Base-by-base conservation (phyloP, 768 basidiomycete species). In the Podaxis carcinomalis region DNA sequence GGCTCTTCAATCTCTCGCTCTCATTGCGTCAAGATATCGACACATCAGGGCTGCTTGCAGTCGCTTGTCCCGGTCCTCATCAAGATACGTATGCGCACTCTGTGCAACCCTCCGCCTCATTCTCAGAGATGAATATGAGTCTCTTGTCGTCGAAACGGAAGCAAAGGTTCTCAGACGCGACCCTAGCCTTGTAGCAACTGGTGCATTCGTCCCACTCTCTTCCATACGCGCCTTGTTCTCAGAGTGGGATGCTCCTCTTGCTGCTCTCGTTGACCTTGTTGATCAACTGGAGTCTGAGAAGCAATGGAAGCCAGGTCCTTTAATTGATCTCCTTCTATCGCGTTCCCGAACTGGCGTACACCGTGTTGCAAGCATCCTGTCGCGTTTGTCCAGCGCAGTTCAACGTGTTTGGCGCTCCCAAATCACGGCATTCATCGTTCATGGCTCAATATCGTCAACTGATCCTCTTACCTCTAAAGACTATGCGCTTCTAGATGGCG, bases 171-270 rank as follows among this genome's bases (percentile, higher is more conserved):
- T 97, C 39, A 78, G 76, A 39, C 85, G 89, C 50, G 93, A 95
- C 69, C 78, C 88, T 13, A 81, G 77, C 55, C 80, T 94, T 25
- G 93, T 95, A 36, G 89, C 84, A n/a, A 81, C 81, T 59, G 86
- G 86, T 7, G 88, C 89, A 3, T 94, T 90, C 69, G 93, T 97
- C 4, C 93, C 94, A 3, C 77, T 97, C 35, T 91, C 94, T 0
- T 87, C 88, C 5, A 74, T 97, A 62, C 85, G 90, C 56, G 91
- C 95, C 10, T 84, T 82, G 16, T 95, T 96, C 71, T 83, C 90
- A 5, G 84, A 85, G 72, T 97, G 95, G 95, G 91, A 93, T 66
- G 88, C 90, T 6, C 93, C 93, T 13, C 77, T 97, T 51, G 85
- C 85, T 37, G 84, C 90, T 4, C 80, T 97, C 28, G 78, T 81